A percentile compares a stretch with the other conserved stretches of the same genome.
These are phyloP conservation scores for Lactarius vividus DNA, from an alignment of 768 basidiomycete genomes.

Conservation along the genomic window DNA sequence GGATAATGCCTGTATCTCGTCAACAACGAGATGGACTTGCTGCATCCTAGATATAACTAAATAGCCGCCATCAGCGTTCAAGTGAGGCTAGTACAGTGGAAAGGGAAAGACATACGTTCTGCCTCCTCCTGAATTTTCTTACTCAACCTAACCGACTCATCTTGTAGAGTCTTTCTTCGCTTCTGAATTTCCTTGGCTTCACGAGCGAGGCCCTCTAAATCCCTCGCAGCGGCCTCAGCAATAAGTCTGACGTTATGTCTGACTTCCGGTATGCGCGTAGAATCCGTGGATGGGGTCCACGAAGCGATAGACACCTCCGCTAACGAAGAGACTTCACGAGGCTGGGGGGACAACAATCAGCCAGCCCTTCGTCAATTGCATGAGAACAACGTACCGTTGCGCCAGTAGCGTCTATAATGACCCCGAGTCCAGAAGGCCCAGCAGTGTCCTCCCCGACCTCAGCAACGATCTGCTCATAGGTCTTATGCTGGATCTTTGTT, in stretches of 20 bases:
- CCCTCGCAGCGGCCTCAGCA: constrained; percentile 73
- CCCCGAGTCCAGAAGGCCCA: constrained; percentile 57
- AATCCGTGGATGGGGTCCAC: constrained; percentile 87
- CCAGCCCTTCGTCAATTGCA: constrained; percentile 14
- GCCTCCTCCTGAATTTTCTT: constrained; percentile 76
- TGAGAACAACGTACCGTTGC: constrained; percentile 62
- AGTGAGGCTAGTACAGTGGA: background rate
- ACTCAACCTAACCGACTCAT: constrained; percentile 68
- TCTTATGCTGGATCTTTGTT: constrained; percentile 87
- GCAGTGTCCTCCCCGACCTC: constrained; percentile 68
- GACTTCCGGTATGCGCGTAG: constrained; percentile 92
- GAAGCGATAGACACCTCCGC: constrained; percentile 70
- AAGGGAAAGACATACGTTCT: constrained; percentile 49
- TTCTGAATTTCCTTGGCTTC: constrained; percentile 86
- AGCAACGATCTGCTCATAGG: constrained; percentile 92
- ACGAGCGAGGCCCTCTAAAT: constrained; percentile 83
- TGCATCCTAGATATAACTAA: constrained; percentile 77
- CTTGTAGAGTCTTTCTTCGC: constrained; percentile 64
- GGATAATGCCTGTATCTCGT: constrained; percentile 63
- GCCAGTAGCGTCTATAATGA: constrained; percentile 93
- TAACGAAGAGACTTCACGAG: constrained; percentile 83
- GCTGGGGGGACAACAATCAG: constrained; percentile 42
- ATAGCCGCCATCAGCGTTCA: constrained; percentile 14
- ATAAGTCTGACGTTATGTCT: constrained; percentile 93
- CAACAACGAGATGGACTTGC: constrained; percentile 70